These are phyloP conservation scores for Pythium pectinolyticum DNA, from an alignment of 352 stramenopile genomes.

Conservation along the genomic window DNA sequence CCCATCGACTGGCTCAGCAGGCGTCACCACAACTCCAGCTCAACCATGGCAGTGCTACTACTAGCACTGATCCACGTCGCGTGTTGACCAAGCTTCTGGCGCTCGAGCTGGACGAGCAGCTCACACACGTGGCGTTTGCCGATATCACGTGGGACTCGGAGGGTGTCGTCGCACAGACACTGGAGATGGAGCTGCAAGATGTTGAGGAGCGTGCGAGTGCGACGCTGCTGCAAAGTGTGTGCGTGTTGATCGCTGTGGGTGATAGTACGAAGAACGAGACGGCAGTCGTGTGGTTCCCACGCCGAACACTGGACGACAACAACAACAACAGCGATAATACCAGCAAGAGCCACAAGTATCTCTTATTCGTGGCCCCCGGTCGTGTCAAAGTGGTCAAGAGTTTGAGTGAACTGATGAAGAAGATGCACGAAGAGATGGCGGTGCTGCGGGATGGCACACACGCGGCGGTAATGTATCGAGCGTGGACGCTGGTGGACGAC, in stretches of 20 bases:
- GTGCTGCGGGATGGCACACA: slow-evolving; percentile 14
- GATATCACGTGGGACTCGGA: slow-evolving; percentile 67
- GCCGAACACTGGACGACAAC: not conserved
- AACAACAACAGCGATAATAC: not conserved
- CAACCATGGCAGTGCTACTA: too few species aligned
- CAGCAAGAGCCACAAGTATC: slow-evolving; percentile 25
- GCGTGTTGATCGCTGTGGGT: slow-evolving; percentile 35
- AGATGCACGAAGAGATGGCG: slow-evolving; percentile 51
- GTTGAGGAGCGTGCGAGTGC: slow-evolving; percentile 38
- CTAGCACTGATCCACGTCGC: not conserved
- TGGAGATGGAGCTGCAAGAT: slow-evolving; percentile 66
- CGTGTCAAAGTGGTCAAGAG: slow-evolving; percentile 68
- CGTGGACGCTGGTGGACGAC: slow-evolving; percentile 37
- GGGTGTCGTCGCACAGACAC: slow-evolving; percentile 40
- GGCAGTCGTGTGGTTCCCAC: slow-evolving; percentile 49
- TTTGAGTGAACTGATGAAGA: slow-evolving; percentile 46
- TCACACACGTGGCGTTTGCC: slow-evolving; percentile 33
- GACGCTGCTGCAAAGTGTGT: slow-evolving; percentile 26
- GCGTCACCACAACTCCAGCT: slow-evolving; percentile 15
- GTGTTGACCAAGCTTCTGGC: slow-evolving; percentile 1
- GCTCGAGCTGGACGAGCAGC: not conserved
- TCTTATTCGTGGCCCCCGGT: slow-evolving; percentile 65
- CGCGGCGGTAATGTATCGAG: slow-evolving; percentile 40
- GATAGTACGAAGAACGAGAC: slow-evolving; percentile 11
- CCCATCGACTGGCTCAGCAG: slow-evolving; percentile 53